phyloP scores from a whole-genome alignment of 2,329 filamentous ascomycete genomes.

The Hypoxylon sp. region DNA sequence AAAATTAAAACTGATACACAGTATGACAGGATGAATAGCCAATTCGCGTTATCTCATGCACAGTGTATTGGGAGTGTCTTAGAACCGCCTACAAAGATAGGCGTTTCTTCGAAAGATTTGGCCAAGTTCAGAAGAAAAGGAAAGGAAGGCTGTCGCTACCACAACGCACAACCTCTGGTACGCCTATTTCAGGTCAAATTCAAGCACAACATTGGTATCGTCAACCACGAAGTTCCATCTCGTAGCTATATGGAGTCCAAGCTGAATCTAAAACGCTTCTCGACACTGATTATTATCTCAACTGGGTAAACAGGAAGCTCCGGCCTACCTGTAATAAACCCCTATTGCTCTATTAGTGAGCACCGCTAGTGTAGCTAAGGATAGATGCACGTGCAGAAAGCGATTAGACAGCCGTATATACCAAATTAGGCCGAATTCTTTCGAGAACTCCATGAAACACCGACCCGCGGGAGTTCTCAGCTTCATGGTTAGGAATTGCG shows the following conservation, averaged over 20 bases:
- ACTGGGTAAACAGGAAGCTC: not conserved
- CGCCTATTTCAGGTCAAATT: not conserved
- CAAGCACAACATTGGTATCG: not conserved
- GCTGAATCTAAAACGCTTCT: not conserved
- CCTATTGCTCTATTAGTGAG: not conserved
- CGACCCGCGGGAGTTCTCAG: slow-evolving; percentile 7
- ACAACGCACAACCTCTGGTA: not conserved
- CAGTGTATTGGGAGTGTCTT: not conserved
- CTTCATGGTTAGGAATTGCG: slow-evolving; percentile 22
- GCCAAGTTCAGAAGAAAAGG: not conserved
- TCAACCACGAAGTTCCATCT: not conserved
- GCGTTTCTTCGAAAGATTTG: not conserved
- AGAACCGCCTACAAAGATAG: no score
- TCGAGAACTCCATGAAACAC: slow-evolving; percentile 8
- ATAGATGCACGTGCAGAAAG: not conserved
- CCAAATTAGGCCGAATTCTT: slow-evolving; percentile 3
- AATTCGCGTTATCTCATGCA: not conserved
- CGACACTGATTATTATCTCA: not conserved
- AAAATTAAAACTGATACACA: not conserved
- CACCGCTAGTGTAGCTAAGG: not conserved
- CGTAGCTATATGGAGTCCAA: not conserved
- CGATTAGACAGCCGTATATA: slow-evolving; percentile 3
- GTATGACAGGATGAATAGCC: not conserved
- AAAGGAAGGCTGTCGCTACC: not conserved
- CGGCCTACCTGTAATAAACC: not conserved